These are phyloP conservation scores for Debaryomyces coudertii DNA, from an alignment of 1,139 yeast genomes.

Conservation along the genomic window DNA sequence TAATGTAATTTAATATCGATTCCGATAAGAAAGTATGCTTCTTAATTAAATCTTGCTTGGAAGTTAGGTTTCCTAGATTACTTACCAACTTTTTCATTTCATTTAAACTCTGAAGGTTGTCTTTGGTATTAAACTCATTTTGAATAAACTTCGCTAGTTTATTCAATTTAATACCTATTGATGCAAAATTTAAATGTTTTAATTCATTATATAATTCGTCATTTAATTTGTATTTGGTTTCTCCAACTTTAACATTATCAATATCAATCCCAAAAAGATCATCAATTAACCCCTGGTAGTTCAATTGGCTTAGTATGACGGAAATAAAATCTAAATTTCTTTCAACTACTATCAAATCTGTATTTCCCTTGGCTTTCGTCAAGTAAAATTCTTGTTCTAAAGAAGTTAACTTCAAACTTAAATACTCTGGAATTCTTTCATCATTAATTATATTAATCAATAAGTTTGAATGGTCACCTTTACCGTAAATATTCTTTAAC, in stretches of 20 bases:
- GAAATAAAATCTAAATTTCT: conserved; percentile 74
- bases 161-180: conserved; percentile 75
- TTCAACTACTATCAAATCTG: conserved; percentile 76
- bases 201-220: conserved; percentile 48
- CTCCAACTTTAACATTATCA: conserved; percentile 16
- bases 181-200: conserved; percentile 73
- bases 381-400: conserved; percentile 43
- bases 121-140: conserved; percentile 64
- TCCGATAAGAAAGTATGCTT: conserved; percentile 82
- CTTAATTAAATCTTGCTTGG: conserved; percentile 67
- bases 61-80: conserved; percentile 67
- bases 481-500: conserved; percentile 41
- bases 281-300: conserved; percentile 81
- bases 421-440: conserved; percentile 32
- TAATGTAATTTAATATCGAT: conserved; percentile 57
- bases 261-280: conserved; percentile 63
- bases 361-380: conserved; percentile 41
- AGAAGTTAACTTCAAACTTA: conserved; percentile 31
- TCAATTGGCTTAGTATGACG: conserved; percentile 72
- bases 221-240: conserved; percentile 19
- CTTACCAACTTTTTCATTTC: conserved; percentile 76
- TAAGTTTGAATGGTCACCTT: conserved; percentile 43
- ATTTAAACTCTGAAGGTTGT: conserved; percentile 48
- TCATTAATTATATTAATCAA: conserved; percentile 30
- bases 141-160: conserved; percentile 72